phyloP scores from a whole-genome alignment of 495 filamentous ascomycete species.

The Hypomontagnella submonticulosa region DNA sequence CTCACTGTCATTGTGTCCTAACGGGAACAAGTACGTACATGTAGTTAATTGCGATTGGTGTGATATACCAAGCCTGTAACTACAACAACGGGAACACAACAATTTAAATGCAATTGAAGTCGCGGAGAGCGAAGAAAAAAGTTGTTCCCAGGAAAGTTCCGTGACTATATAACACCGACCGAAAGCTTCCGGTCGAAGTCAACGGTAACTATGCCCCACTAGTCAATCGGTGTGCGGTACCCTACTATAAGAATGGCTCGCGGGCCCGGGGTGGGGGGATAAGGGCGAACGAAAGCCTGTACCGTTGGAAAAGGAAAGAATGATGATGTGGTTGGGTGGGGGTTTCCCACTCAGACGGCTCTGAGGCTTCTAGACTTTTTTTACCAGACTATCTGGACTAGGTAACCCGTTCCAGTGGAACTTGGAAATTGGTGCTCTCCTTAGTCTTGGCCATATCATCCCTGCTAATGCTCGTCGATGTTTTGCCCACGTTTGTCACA shows the following conservation, averaged over 20 bases:
- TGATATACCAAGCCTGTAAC: too few species aligned
- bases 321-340: conserved; percentile 40
- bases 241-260: too few species aligned
- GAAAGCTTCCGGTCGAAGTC: not conserved
- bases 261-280: conserved; percentile 23
- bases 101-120: too few species aligned
- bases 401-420: too few species aligned
- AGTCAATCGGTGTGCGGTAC: conserved; percentile 24
- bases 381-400: conserved; percentile 16
- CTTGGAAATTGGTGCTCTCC: conserved; percentile 6
- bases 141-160: too few species aligned
- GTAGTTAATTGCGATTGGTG: too few species aligned
- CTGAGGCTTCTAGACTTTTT: conserved; percentile 26
- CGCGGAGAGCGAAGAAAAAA: too few species aligned
- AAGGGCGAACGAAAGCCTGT: not conserved
- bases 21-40: too few species aligned
- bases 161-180: not conserved
- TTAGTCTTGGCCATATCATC: conserved; percentile 14
- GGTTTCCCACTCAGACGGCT: conserved; percentile 26
- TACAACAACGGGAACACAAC: too few species aligned
- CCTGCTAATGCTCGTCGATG: conserved; percentile 23
- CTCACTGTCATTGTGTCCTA: too few species aligned
- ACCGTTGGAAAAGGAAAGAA: conserved; percentile 11
- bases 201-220: not conserved
- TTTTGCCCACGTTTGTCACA: conserved; percentile 5